Conservation (phyloP, 768 basidiomycete species). For the Tylopilus felleus region DNA sequence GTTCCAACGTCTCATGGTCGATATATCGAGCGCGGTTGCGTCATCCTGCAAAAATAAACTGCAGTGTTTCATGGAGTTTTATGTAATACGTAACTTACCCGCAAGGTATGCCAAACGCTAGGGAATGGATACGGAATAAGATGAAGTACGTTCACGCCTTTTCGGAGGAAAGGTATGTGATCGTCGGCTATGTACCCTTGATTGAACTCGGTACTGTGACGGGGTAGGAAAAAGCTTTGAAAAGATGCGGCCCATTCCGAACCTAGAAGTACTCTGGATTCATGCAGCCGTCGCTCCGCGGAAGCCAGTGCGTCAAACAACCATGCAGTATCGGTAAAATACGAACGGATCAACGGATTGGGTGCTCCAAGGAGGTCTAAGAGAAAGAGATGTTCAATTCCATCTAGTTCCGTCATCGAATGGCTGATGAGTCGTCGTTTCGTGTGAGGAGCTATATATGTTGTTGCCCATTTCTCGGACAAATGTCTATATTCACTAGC, state of each 20-base stretch:
- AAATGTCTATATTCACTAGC: conserved; percentile 60
- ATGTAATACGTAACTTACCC: conserved; percentile 41
- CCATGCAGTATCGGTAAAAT: conserved; percentile 89
- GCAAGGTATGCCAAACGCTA: conserved; percentile 78
- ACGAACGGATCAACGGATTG: conserved; percentile 73
- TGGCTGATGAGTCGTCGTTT: conserved; percentile 56
- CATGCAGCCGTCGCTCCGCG: conserved; percentile 69
- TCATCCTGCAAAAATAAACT: conserved; percentile 63
- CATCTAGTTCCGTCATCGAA: conserved; percentile 61
- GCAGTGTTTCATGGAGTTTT: background rate
- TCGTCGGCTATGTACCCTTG: conserved; percentile 82
- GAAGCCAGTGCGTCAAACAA: conserved; percentile 74
- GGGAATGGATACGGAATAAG: conserved; percentile 91
- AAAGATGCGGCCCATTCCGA: conserved; percentile 41
- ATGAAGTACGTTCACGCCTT: conserved; percentile 87
- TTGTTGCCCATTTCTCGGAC: conserved; percentile 76
- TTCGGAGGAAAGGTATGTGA: conserved; percentile 82
- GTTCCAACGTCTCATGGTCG: conserved; percentile 89
- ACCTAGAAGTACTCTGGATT: conserved; percentile 57
- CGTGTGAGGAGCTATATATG: conserved; percentile 58
- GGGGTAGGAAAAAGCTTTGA: conserved; percentile 65
- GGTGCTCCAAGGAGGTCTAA: conserved; percentile 87
- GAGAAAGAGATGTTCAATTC: conserved; percentile 88
- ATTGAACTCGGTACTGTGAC: conserved; percentile 37
- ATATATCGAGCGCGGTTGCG: conserved; percentile 76